A percentile compares a stretch with the other conserved stretches of the same genome.
These are phyloP conservation scores for Xylariaceae sp. DNA, from an alignment of 2,329 filamentous ascomycete species.

Conservation along the genomic window DNA sequence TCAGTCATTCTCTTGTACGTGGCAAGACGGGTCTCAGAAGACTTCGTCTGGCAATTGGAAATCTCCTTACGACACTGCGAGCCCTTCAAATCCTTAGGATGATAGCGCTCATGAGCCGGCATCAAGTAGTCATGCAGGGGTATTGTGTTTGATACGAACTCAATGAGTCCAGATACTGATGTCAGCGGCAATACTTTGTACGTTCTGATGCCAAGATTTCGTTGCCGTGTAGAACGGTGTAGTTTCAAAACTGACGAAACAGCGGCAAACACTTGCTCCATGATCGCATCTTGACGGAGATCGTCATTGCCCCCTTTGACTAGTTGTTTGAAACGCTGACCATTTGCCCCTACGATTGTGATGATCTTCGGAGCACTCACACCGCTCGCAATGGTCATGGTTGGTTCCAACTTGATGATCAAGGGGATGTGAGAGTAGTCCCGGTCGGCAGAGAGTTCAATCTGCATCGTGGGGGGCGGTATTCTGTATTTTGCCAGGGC, in stretches of 20 bases:
- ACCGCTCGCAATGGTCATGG: conserved; percentile 82
- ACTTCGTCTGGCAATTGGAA: conserved; percentile 63
- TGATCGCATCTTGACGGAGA: conserved; percentile 92
- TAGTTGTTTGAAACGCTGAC: conserved; percentile 78
- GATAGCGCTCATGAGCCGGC: conserved; percentile 83
- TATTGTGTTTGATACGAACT: conserved; percentile 92
- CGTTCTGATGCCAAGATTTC: conserved; percentile 84
- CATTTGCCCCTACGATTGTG: conserved; percentile 74
- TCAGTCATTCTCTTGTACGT: conserved; percentile 76
- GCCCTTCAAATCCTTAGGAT: conserved; percentile 77
- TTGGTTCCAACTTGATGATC: conserved; percentile 67
- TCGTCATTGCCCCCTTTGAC: conserved; percentile 97
- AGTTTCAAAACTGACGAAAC: conserved; percentile 85
- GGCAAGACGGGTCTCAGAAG: conserved; percentile 65
- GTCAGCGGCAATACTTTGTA: conserved; percentile 96
- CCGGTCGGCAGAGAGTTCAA: conserved; percentile 67
- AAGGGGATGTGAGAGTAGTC: conserved; percentile 74
- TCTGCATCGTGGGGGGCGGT: conserved; percentile 84
- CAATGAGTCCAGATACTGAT: conserved; percentile 81
- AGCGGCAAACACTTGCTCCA: conserved; percentile 98
- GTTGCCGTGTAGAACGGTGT: conserved; percentile 81
- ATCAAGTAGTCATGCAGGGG: conserved; percentile 89
- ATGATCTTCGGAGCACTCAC: conserved; percentile 93
- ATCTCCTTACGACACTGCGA: conserved; percentile 77
- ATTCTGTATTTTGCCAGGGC: conserved; percentile 63